Base-by-base conservation (phyloP, 306 rosid species). In the Acacia confusa region DNA sequence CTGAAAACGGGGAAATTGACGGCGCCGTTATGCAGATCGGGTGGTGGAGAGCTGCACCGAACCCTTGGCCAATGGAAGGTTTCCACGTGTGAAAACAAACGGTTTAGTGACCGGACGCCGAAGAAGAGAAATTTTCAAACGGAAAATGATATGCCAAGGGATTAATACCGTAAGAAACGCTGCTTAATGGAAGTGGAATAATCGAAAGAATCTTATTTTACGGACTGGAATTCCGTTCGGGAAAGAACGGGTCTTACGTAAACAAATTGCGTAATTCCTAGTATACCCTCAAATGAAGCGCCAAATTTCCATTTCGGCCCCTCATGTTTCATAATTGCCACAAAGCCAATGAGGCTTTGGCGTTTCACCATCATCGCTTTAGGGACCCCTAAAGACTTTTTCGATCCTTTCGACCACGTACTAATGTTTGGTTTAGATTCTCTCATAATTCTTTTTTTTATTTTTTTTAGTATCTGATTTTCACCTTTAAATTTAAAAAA, bases 11-110 rank as follows among this genome's bases (percentile, higher is more conserved):
- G 75, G 22, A 24, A 70, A 12, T 70, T 70, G 75, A 70, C 75
- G 75, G 75, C 75, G 75, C 75, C 75, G 75, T 70, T 70, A 70
- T 44, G 36, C 57, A 70, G 55, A 70, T 70, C 13, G 76, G 72
- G 66, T 27, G 6, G 72, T 75, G 44, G 74, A 24, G 74, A 12
- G 19, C 36, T 17, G 86, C 81, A 67, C 87, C 85, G 85, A 82
- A 82, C 14, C 10, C 15, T 20, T 6, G 1, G 17, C 90, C 38
- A 91, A 72, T 84, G 20, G 15, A 0, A 4, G 3, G 16, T 5
- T 15, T 81, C 70, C 97, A 87, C 90, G 89, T 74, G 65, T 0
- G 24, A 22, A 41, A 77, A 64, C 71, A 16, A 48, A 48, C 55
- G n/a, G 89, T 70, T 40, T 27, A 34, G 50, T 53, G 22, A 34